Evolutionary conservation across 139 green algal genomes (phyloP).

Genomic region (Chlamydomonas eustigma): DNA sequence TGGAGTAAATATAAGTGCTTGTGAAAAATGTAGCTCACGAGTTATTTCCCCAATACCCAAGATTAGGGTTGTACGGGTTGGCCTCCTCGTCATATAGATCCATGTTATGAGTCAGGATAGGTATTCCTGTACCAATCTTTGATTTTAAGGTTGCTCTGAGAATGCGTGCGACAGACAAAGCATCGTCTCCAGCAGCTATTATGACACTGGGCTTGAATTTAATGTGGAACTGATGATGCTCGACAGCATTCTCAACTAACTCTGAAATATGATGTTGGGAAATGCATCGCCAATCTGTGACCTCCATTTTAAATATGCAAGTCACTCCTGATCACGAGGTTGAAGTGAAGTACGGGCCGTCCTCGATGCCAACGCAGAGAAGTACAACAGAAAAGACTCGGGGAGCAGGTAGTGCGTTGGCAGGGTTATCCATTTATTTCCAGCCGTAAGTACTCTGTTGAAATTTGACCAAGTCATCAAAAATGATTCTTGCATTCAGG

Average conservation of each 20-base stretch:
- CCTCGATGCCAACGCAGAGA: too few species aligned
- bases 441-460: too few species aligned
- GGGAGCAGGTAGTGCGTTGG: too few species aligned
- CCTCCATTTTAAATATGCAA: slow-evolving; percentile 10
- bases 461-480: too few species aligned
- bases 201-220: slow-evolving; percentile 17
- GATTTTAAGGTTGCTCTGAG: slow-evolving; percentile 1
- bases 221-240: neutral
- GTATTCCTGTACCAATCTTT: neutral
- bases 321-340: too few species aligned
- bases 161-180: slow-evolving; percentile 5
- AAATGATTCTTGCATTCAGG: slow-evolving; percentile 13
- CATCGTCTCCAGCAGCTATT: slow-evolving; percentile 12
- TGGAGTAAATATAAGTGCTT: neutral
- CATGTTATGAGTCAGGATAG: slow-evolving; percentile 12
- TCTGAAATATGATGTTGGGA: neutral
- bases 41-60: neutral
- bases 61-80: slow-evolving; percentile 15
- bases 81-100: slow-evolving; percentile 18
- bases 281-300: slow-evolving; percentile 16
- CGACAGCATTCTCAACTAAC: neutral
- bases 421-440: too few species aligned
- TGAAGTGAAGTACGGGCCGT: too few species aligned
- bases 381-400: too few species aligned
- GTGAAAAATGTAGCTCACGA: neutral